Evolutionary conservation across 2,329 filamentous ascomycete genomes (phyloP).

Genomic region (Hypoxylon sp.): DNA sequence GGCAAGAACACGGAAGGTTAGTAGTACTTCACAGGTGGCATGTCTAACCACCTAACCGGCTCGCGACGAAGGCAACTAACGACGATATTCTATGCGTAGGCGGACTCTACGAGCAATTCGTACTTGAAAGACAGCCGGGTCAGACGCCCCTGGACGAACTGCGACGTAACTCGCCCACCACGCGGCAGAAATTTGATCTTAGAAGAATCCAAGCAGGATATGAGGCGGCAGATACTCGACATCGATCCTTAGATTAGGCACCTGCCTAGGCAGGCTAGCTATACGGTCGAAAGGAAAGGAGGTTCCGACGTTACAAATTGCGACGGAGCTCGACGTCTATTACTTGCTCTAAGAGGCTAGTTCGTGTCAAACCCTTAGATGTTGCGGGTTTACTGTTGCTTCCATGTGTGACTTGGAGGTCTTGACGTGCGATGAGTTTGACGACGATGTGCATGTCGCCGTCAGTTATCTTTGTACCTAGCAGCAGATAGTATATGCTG

Average conservation of each 20-base stretch:
- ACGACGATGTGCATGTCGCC: neutral
- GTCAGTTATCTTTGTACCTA: neutral
- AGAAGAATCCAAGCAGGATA: neutral
- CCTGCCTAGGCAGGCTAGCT: too few relatives aligned
- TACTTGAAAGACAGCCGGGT: constrained; percentile 34
- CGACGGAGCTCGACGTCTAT: neutral
- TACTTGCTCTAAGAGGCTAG: neutral
- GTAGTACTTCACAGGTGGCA: too few relatives aligned
- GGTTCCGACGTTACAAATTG: too few relatives aligned
- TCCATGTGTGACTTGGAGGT: neutral
- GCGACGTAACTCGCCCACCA: constrained; percentile 37
- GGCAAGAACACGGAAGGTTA: constrained; percentile 41
- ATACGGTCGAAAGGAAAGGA: too few relatives aligned
- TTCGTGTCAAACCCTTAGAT: too few relatives aligned
- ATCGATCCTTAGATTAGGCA: too few relatives aligned
- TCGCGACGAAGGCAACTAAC: neutral
- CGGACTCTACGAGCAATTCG: constrained; percentile 48
- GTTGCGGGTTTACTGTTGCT: neutral
- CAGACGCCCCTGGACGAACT: constrained; percentile 40
- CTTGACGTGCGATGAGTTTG: neutral
- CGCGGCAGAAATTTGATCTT: constrained; percentile 32
- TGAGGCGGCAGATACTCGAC: neutral
- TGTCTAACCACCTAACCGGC: neutral
- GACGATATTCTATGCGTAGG: constrained; percentile 24
- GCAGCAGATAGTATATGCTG: neutral